phyloP scores from a whole-genome alignment of 495 filamentous ascomycete species.

The Lasiosphaeria ovina region DNA sequence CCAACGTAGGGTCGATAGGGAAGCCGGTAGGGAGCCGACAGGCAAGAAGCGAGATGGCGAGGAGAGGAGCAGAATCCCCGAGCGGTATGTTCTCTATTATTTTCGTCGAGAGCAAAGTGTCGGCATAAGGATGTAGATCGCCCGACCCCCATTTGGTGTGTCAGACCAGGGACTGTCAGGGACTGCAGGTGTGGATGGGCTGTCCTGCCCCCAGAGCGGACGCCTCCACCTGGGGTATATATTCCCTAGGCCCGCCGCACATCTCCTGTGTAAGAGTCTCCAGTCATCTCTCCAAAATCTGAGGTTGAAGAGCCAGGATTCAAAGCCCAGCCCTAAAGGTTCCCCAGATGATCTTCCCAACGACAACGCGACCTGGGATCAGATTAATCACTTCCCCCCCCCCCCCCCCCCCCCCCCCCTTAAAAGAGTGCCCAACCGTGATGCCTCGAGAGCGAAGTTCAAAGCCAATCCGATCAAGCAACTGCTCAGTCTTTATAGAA shows the following conservation, averaged over 20 bases:
- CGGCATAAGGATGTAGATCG: background rate
- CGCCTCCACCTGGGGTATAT: constrained; percentile 8
- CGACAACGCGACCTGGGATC: constrained; percentile 2
- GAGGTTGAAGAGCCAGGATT: background rate
- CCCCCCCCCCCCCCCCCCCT: too few species aligned
- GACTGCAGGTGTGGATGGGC: constrained; percentile 1
- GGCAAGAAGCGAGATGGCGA: background rate
- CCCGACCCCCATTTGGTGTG: background rate
- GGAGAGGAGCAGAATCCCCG: background rate
- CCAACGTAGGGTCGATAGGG: constrained; percentile 1
- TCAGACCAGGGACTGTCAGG: background rate
- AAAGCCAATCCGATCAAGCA: constrained; percentile 9
- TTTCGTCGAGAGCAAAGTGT: background rate
- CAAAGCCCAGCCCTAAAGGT: constrained; percentile 3
- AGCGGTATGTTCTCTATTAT: background rate
- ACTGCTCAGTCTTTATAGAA: constrained; percentile 7
- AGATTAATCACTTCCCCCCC: constrained; percentile 7
- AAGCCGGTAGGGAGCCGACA: background rate
- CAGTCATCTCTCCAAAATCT: constrained; percentile 7
- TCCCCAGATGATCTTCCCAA: constrained; percentile 6
- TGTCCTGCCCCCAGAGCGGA: constrained; percentile 6
- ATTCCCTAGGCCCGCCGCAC: constrained; percentile 1
- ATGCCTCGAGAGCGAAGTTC: constrained; percentile 5
- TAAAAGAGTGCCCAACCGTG: constrained; percentile 3
- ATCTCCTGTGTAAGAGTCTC: constrained; percentile 9